These are phyloP conservation scores for Fusarium musae DNA, from an alignment of 2,329 filamentous ascomycete genomes.

Conservation along the genomic window DNA sequence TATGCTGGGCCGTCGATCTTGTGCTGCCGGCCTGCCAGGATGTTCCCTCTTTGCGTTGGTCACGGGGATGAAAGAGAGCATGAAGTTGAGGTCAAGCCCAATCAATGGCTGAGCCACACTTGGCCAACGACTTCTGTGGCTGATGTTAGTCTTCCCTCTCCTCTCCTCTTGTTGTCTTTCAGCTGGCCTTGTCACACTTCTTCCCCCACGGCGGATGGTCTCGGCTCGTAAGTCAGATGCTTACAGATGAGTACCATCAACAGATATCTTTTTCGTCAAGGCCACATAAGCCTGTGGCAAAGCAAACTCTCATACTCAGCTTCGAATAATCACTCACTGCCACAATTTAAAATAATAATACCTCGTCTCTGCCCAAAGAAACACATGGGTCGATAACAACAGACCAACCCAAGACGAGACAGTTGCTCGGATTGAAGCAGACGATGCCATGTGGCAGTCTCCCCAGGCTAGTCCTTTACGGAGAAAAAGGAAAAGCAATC, in stretches of 20 bases:
- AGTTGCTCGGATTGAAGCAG: slow-evolving; percentile 21
- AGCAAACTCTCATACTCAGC: neutral
- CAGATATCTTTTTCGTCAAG: slow-evolving; percentile 8
- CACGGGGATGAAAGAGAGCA: slow-evolving; percentile 5
- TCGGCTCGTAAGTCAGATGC: slow-evolving; percentile 2
- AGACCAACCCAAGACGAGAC: neutral
- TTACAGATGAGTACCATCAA: neutral
- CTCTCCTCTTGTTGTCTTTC: slow-evolving; percentile 12
- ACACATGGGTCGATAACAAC: slow-evolving; percentile 8
- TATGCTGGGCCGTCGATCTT: slow-evolving; percentile 25
- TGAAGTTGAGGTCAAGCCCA: slow-evolving; percentile 9
- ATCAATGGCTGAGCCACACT: slow-evolving; percentile 21
- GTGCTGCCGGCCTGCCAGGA: slow-evolving; percentile 17
- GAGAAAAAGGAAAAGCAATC: slow-evolving; percentile 12
- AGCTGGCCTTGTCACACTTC: slow-evolving; percentile 31
- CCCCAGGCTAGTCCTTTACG: neutral
- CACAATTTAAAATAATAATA: slow-evolving; percentile 15
- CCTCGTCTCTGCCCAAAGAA: slow-evolving; percentile 19
- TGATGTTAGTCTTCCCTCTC: neutral
- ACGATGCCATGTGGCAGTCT: slow-evolving; percentile 40
- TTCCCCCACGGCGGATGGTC: neutral
- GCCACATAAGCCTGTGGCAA: slow-evolving; percentile 32
- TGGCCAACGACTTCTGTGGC: slow-evolving; percentile 17
- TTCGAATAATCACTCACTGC: slow-evolving; percentile 3
- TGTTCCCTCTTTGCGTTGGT: slow-evolving; percentile 14